A percentile compares a stretch with the other conserved stretches of the same genome.
Conservation (phyloP, 2,329 filamentous ascomycete genomes). For the Aureobasidium sp. region DNA sequence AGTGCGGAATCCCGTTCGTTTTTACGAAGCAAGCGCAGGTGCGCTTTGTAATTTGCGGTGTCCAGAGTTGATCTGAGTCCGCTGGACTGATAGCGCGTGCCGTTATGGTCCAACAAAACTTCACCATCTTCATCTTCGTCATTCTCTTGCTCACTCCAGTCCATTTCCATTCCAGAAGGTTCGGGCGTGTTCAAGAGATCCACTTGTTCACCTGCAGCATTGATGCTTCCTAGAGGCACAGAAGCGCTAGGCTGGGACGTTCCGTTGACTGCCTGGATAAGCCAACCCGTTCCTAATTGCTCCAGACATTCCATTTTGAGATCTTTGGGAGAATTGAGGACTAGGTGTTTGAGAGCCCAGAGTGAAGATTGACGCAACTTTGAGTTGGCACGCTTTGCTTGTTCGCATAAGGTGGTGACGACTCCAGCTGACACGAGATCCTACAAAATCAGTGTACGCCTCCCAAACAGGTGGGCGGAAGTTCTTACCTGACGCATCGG, state of each 20-base stretch:
- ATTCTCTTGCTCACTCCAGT: constrained; percentile 23
- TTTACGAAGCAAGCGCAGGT: constrained; percentile 21
- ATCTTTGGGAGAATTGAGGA: constrained; percentile 62
- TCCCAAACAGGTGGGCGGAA: constrained; percentile 19
- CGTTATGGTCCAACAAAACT: constrained; percentile 37
- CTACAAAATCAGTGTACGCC: constrained; percentile 34
- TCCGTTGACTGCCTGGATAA: constrained; percentile 68
- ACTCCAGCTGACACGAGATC: constrained; percentile 67
- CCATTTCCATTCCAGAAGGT: constrained; percentile 36
- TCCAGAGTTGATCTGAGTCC: constrained; percentile 30
- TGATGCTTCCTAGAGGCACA: constrained; percentile 44
- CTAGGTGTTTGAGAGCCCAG: constrained; percentile 90
- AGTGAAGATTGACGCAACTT: constrained; percentile 75
- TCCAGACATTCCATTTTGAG: constrained; percentile 73
- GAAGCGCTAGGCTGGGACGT: constrained; percentile 37
- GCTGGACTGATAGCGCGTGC: constrained; percentile 32
- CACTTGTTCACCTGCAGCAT: constrained; percentile 54
- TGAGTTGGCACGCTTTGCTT: constrained; percentile 75
- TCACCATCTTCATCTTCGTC: constrained; percentile 40
- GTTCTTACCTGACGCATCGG: constrained; percentile 74
- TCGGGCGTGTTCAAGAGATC: constrained; percentile 50
- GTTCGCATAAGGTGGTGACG: constrained; percentile 69
- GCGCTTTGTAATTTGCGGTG: constrained; percentile 16
- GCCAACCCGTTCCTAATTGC: constrained; percentile 69
- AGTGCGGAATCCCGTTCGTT: constrained; percentile 59